These are phyloP conservation scores for Trichoderma guizhouense DNA, from an alignment of 2,329 filamentous ascomycete species.

Conservation along the genomic window DNA sequence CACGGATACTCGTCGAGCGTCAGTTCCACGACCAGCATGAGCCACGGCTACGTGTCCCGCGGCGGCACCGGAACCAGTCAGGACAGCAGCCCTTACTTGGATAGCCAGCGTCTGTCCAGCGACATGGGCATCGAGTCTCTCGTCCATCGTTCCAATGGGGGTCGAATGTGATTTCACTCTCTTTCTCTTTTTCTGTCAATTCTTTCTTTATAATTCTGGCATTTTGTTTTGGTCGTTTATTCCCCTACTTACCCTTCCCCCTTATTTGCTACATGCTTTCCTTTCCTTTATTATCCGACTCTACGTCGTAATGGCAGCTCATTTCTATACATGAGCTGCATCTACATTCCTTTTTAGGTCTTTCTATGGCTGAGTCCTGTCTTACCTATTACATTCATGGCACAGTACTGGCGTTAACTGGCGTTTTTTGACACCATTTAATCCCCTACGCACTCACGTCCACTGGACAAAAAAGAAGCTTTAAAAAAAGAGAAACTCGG, in stretches of 20 bases:
- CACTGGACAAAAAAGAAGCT: not conserved
- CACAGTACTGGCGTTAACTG: conserved; percentile 3
- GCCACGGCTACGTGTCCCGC: conserved; percentile 33
- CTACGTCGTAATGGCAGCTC: not conserved
- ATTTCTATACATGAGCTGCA: not conserved
- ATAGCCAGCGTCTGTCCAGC: conserved; percentile 47
- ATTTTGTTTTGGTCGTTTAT: not conserved
- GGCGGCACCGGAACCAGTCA: conserved; percentile 30
- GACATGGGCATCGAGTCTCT: conserved; percentile 61
- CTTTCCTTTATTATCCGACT: not conserved
- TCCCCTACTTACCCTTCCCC: not conserved
- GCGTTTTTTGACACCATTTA: conserved; percentile 1
- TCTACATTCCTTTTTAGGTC: not conserved
- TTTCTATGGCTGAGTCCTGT: not conserved
- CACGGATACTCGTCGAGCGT: conserved; percentile 54
- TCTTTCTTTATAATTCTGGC: not conserved
- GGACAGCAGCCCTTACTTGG: conserved; percentile 47
- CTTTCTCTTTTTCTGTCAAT: not conserved
- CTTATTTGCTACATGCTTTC: not conserved
- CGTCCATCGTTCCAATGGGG: conserved; percentile 48
- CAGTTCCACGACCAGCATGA: conserved; percentile 43
- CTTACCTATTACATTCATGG: not conserved
- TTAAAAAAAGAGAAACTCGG: not conserved
- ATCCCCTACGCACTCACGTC: not conserved
- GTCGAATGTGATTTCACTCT: conserved; percentile 22